These are phyloP conservation scores for Chlorella sp. DNA, from an alignment of 139 green algal genomes.

Conservation along the genomic window DNA sequence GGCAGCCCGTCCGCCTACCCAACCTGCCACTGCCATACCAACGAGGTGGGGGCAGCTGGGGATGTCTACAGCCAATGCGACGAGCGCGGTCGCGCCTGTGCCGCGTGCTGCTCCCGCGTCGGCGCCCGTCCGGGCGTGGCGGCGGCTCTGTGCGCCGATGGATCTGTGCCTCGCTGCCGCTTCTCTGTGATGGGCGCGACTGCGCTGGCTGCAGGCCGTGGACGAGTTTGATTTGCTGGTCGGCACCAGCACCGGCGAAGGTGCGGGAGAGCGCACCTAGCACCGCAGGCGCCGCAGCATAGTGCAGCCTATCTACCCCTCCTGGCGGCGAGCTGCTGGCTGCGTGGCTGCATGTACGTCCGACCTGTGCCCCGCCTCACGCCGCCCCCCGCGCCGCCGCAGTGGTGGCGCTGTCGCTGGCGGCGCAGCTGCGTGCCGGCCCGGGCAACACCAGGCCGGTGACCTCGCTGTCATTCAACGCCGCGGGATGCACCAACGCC, in stretches of 20 bases:
- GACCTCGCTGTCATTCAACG: slow-evolving; percentile 41
- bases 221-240: slow-evolving; percentile 73
- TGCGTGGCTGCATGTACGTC: background rate
- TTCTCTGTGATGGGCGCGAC: no score
- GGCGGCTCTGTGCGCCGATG: no score
- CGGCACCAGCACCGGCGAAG: slow-evolving; percentile 66
- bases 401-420: slow-evolving; percentile 70
- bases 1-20: slow-evolving; percentile 26
- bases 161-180: no score
- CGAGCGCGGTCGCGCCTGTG: no score
- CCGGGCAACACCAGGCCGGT: slow-evolving; percentile 35
- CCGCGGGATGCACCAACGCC: slow-evolving; percentile 43
- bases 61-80: no score
- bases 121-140: no score
- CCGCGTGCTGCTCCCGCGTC: no score
- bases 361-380: background rate
- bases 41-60: no score
- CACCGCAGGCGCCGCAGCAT: background rate
- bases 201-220: no score
- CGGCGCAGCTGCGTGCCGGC: slow-evolving; percentile 48
- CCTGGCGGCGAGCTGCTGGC: background rate
- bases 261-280: slow-evolving; percentile 24
- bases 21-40: slow-evolving; percentile 57
- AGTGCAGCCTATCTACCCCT: background rate
- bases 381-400: slow-evolving; percentile 1